These are phyloP conservation scores for Globisporangium paroecandrum DNA, from an alignment of 352 stramenopile genomes.

Conservation along the genomic window DNA sequence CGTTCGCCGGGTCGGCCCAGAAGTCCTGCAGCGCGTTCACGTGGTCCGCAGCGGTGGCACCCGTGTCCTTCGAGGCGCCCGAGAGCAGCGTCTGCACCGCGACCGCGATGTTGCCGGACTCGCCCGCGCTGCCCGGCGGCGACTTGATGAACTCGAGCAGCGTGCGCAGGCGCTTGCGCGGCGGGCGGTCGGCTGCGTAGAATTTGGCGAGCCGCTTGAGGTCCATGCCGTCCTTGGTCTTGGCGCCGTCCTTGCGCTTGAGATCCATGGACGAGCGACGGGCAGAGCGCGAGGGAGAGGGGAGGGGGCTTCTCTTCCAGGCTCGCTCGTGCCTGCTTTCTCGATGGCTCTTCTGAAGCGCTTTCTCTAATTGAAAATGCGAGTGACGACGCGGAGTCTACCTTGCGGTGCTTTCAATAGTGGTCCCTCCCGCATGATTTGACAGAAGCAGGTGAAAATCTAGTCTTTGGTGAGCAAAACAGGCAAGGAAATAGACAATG, in stretches of 20 bases:
- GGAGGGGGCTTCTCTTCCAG: neutral
- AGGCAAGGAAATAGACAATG: too few species aligned
- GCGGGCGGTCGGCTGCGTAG: conserved; percentile 75
- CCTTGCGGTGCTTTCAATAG: conserved; percentile 4
- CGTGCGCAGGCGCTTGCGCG: conserved; percentile 80
- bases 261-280: conserved; percentile 7
- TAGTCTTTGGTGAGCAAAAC: neutral
- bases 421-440: neutral
- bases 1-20: conserved; percentile 70
- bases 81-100: conserved; percentile 66
- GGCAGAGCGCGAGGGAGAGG: neutral
- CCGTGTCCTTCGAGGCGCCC: conserved; percentile 43
- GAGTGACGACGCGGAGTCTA: neutral
- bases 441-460: neutral
- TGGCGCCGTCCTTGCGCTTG: conserved; percentile 12
- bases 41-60: conserved; percentile 34
- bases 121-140: conserved; percentile 26
- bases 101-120: conserved; percentile 60
- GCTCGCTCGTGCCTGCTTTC: neutral
- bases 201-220: conserved; percentile 86
- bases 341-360: neutral
- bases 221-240: conserved; percentile 7
- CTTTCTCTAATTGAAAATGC: neutral
- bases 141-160: conserved; percentile 84
- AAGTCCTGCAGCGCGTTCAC: conserved; percentile 59